These are phyloP conservation scores for Fusarium sp. DNA, from an alignment of 2,329 filamentous ascomycete species.

Conservation along the genomic window DNA sequence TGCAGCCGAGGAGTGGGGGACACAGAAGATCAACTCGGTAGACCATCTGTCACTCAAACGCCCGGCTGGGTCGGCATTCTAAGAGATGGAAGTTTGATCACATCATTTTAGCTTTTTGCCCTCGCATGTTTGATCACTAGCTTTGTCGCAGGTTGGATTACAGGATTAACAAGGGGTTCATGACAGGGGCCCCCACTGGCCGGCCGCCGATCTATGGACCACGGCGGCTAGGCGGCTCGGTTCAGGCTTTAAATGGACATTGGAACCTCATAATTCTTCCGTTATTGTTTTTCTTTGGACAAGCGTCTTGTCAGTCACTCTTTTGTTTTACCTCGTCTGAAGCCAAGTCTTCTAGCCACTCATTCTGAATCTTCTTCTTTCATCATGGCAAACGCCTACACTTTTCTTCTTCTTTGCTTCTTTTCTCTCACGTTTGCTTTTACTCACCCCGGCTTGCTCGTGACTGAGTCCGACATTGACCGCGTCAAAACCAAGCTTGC, in stretches of 20 bases:
- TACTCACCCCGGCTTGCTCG: slow-evolving; percentile 20
- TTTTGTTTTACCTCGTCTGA: not conserved
- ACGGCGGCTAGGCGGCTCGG: not conserved
- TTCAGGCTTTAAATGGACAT: not conserved
- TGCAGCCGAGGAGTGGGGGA: not conserved
- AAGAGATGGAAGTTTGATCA: not conserved
- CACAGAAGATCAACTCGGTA: not conserved
- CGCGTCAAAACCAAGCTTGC: slow-evolving; percentile 14
- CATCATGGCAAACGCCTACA: not conserved
- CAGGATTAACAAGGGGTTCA: not conserved
- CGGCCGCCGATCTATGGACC: not conserved
- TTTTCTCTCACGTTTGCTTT: not conserved
- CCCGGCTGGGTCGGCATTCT: not conserved
- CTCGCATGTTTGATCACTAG: not conserved
- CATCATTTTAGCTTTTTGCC: not conserved
- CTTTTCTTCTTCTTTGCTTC: not conserved
- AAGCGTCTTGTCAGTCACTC: not conserved
- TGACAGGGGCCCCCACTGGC: not conserved
- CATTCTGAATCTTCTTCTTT: not conserved
- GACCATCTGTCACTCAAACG: not conserved
- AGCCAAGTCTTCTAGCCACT: not conserved
- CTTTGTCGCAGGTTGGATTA: not conserved
- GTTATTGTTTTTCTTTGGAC: not conserved
- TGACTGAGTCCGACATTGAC: slow-evolving; percentile 18
- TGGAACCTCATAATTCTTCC: not conserved